Evolutionary conservation across 257 asterid genomes (phyloP).

Genomic region (Avicennia marina): DNA sequence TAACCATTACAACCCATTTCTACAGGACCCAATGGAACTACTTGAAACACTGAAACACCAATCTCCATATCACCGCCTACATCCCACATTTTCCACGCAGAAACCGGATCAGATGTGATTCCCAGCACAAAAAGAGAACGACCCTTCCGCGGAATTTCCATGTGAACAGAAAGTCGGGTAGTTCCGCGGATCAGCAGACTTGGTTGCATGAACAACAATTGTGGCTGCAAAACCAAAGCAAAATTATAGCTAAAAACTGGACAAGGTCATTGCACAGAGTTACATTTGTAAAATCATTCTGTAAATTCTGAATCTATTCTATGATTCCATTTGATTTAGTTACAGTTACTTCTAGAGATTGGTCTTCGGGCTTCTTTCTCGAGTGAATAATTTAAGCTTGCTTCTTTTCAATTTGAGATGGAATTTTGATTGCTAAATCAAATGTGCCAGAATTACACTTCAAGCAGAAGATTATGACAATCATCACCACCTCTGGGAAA

Average conservation of each 20-base stretch:
- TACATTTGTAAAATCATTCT: no score
- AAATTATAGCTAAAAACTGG: slow-evolving; percentile 41
- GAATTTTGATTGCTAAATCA: no score
- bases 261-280: no score
- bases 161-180: slow-evolving; percentile 18
- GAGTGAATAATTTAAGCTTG: no score
- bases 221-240: slow-evolving; percentile 55
- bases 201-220: slow-evolving; percentile 34
- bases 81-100: slow-evolving; percentile 33
- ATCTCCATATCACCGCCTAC: slow-evolving; percentile 7
- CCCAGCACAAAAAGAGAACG: slow-evolving; percentile 17
- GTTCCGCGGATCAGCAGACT: slow-evolving; percentile 26
- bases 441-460: no score
- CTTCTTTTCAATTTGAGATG: no score
- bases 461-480: no score
- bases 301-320: no score
- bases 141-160: slow-evolving; percentile 31
- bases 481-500: no score
- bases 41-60: background rate
- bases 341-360: no score
- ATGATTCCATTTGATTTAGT: no score
- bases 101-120: background rate
- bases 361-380: no score
- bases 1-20: slow-evolving; percentile 43
- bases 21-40: slow-evolving; percentile 23